Evolutionary conservation across 768 basidiomycete genomes (phyloP).

Genomic region (Heimioporus sp.): DNA sequence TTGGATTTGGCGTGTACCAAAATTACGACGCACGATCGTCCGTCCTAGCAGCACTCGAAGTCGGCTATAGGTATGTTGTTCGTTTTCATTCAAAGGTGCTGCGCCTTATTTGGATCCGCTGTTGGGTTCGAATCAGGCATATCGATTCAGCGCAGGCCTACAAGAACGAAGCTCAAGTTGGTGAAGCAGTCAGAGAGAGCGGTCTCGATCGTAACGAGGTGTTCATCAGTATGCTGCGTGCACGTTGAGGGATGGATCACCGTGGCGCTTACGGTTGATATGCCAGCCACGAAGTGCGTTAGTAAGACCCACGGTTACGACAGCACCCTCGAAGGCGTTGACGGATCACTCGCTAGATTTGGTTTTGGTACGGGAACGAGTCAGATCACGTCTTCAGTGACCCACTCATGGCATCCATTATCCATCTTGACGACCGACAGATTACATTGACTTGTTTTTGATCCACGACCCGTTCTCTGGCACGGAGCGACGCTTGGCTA

Average conservation of each 20-base stretch:
- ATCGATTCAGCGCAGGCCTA: conserved; percentile 75
- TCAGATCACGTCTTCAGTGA: background rate
- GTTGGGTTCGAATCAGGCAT: conserved; percentile 42
- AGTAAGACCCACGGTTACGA: conserved; percentile 63
- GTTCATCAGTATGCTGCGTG: conserved; percentile 59
- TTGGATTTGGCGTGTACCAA: conserved; percentile 73
- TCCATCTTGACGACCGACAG: conserved; percentile 26
- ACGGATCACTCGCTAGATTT: conserved; percentile 58
- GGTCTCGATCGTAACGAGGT: conserved; percentile 55
- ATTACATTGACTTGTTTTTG: conserved; percentile 72
- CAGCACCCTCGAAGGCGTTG: conserved; percentile 53
- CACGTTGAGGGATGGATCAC: background rate
- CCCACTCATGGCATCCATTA: background rate
- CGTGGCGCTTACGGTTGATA: conserved; percentile 2
- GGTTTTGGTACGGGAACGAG: conserved; percentile 50
- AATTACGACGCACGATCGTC: conserved; percentile 57
- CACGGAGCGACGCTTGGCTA: conserved; percentile 59
- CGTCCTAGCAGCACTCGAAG: conserved; percentile 58
- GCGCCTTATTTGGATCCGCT: too few relatives aligned
- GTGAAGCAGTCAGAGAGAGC: conserved; percentile 55
- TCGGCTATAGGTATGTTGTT: conserved; percentile 55
- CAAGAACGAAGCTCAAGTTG: conserved; percentile 61
- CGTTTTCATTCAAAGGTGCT: too few relatives aligned
- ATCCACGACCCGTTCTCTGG: conserved; percentile 75
- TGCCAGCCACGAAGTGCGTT: conserved; percentile 62